Percentiles rank a stretch among this genome's conserved stretches.
phyloP scores from a whole-genome alignment of 805 yeast genomes.

The Candida taoyuanica region DNA sequence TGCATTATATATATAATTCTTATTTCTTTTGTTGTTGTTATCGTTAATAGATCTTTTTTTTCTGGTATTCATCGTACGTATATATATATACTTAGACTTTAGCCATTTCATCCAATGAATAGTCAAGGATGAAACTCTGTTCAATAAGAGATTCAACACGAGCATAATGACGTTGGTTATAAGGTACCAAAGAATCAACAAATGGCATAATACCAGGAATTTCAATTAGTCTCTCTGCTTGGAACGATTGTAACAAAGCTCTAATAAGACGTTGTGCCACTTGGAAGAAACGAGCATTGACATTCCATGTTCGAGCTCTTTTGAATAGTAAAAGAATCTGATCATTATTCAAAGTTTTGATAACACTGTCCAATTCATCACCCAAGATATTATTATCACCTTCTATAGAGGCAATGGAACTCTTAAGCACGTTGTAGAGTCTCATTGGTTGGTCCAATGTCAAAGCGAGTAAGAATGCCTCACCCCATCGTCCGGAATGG shows the following conservation, averaged over 20 bases:
- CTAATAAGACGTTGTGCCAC: slow-evolving; percentile 75
- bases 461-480: slow-evolving; percentile 82
- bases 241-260: slow-evolving; percentile 53
- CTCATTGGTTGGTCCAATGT: slow-evolving; percentile 88
- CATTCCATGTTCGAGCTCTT: slow-evolving; percentile 92
- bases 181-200: slow-evolving; percentile 78
- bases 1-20: too few relatives aligned
- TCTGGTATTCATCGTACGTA: too few relatives aligned
- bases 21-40: too few relatives aligned
- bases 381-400: slow-evolving; percentile 40
- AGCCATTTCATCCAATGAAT: slow-evolving; percentile 74
- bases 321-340: slow-evolving; percentile 59
- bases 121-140: slow-evolving; percentile 81
- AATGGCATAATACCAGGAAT: slow-evolving; percentile 63
- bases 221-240: slow-evolving; percentile 52
- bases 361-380: slow-evolving; percentile 56
- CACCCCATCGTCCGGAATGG: slow-evolving; percentile 71
- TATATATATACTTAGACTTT: too few relatives aligned
- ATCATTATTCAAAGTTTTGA: slow-evolving; percentile 52
- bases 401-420: slow-evolving; percentile 40
- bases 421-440: slow-evolving; percentile 69
- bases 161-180: slow-evolving; percentile 77
- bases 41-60: too few relatives aligned
- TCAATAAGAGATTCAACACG: slow-evolving; percentile 79
- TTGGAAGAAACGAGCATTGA: slow-evolving; percentile 74